phyloP scores from a whole-genome alignment of 352 stramenopile species.

The Phytophthora meadii region DNA sequence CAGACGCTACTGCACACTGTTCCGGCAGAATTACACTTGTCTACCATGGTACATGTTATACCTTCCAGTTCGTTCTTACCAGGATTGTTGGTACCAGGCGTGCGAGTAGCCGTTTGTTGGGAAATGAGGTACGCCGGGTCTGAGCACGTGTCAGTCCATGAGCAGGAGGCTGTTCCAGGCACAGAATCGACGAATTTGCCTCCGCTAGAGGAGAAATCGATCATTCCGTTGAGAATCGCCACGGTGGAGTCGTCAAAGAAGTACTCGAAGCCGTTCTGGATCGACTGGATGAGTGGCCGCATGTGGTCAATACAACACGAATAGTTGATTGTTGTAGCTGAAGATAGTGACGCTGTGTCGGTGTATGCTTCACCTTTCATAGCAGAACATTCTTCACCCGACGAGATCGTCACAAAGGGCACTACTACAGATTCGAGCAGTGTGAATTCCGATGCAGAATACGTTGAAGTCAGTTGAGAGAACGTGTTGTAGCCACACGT shows the following conservation, averaged over 20 bases:
- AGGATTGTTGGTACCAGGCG: constrained; percentile 45
- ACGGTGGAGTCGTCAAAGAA: constrained; percentile 44
- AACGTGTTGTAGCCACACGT: constrained; percentile 52
- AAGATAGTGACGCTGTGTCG: constrained; percentile 42
- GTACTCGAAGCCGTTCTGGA: constrained; percentile 47
- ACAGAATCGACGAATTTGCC: constrained; percentile 52
- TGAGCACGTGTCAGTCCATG: constrained; percentile 46
- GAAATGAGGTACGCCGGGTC: constrained; percentile 42
- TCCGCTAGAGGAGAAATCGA: constrained; percentile 40
- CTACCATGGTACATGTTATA: constrained; percentile 39
- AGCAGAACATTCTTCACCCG: constrained; percentile 44
- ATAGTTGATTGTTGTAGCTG: constrained; percentile 48
- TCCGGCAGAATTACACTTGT: constrained; percentile 47
- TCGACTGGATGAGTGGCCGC: constrained; percentile 50
- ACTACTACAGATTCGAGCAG: constrained; percentile 55
- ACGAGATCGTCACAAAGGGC: constrained; percentile 51
- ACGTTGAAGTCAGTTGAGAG: constrained; percentile 52
- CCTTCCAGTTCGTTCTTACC: constrained; percentile 46
- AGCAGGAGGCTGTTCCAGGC: constrained; percentile 36
- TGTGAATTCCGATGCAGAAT: constrained; percentile 41
- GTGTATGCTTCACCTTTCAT: constrained; percentile 48
- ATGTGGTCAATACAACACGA: constrained; percentile 53
- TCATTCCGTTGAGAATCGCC: constrained; percentile 57
- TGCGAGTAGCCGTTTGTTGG: constrained; percentile 35
- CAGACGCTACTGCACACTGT: constrained; percentile 56